Conservation (phyloP, 2,329 filamentous ascomycete genomes). For the Scedosporium dehoogii region DNA sequence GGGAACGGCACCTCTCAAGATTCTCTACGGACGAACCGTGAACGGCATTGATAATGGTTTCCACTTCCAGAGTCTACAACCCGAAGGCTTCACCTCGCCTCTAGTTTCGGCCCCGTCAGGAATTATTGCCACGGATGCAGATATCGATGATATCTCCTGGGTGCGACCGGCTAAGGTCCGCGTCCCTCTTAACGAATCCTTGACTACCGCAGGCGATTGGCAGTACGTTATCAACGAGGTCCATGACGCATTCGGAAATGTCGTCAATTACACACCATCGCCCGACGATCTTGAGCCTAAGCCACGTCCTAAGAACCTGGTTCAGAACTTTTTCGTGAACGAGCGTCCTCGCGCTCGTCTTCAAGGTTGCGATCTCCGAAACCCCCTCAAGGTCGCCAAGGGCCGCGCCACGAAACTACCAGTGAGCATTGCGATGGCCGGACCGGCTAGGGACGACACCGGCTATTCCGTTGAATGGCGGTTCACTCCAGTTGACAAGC, state of each 20-base stretch:
- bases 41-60: conserved; percentile 77
- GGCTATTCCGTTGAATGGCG: conserved; percentile 69
- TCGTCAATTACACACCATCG: conserved; percentile 60
- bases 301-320: conserved; percentile 50
- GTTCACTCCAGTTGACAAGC: conserved; percentile 65
- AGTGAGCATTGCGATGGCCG: conserved; percentile 51
- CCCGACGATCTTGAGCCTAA: conserved; percentile 60
- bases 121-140: conserved; percentile 48
- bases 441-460: conserved; percentile 40
- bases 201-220: conserved; percentile 72
- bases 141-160: conserved; percentile 67
- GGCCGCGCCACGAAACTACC: conserved; percentile 61
- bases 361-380: conserved; percentile 65
- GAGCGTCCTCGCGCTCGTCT: conserved; percentile 71
- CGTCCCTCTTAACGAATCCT: conserved; percentile 83
- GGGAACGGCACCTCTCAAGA: conserved; percentile 82
- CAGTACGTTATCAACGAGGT: conserved; percentile 87
- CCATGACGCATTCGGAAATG: conserved; percentile 80
- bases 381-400: conserved; percentile 74
- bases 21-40: conserved; percentile 82
- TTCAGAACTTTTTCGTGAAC: conserved; percentile 74
- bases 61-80: conserved; percentile 87
- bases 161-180: conserved; percentile 63
- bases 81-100: conserved; percentile 74
- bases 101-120: conserved; percentile 53